Percentiles rank a stretch among this genome's conserved stretches.
These are phyloP conservation scores for Sarcocystis neurona DNA, from an alignment of 169 alveolate genomes.

Conservation along the genomic window DNA sequence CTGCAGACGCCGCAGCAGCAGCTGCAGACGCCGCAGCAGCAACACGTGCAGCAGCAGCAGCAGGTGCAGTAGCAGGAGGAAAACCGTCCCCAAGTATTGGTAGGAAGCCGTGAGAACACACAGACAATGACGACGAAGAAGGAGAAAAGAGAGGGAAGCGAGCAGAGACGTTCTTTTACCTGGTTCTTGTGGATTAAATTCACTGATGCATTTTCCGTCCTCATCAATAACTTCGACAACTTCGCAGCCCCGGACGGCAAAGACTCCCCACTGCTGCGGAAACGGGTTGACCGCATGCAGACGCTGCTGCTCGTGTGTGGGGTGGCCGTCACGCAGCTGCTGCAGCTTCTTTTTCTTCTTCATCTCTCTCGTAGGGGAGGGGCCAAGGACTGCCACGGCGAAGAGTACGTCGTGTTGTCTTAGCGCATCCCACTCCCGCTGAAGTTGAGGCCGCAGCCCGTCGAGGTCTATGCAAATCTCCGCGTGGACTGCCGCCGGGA, in stretches of 20 bases:
- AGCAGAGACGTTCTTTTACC: no score
- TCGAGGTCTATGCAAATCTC: conserved; percentile 49
- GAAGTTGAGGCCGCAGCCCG: conserved; percentile 15
- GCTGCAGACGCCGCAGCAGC: no score
- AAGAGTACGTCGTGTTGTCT: conserved; percentile 52
- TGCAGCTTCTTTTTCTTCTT: neutral
- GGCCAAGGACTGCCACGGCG: conserved; percentile 43
- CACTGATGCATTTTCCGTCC: conserved; percentile 62
- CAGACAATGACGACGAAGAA: no score
- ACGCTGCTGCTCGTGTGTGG: no score
- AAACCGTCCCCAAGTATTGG: no score
- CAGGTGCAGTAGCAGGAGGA: no score
- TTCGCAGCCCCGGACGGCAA: conserved; percentile 66
- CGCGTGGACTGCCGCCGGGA: conserved; percentile 70
- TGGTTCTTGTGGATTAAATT: conserved; percentile 43
- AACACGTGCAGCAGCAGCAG: no score
- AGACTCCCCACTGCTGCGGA: conserved; percentile 56
- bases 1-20: no score
- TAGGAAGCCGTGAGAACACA: no score
- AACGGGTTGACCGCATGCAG: conserved; percentile 45
- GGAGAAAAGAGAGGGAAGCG: no score
- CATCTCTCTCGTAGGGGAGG: no score
- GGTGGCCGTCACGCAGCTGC: neutral
- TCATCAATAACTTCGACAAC: conserved; percentile 62
- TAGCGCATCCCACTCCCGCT: conserved; percentile 65